Evolutionary conservation across 805 yeast genomes (phyloP).

Genomic region (Candida ortonii): DNA sequence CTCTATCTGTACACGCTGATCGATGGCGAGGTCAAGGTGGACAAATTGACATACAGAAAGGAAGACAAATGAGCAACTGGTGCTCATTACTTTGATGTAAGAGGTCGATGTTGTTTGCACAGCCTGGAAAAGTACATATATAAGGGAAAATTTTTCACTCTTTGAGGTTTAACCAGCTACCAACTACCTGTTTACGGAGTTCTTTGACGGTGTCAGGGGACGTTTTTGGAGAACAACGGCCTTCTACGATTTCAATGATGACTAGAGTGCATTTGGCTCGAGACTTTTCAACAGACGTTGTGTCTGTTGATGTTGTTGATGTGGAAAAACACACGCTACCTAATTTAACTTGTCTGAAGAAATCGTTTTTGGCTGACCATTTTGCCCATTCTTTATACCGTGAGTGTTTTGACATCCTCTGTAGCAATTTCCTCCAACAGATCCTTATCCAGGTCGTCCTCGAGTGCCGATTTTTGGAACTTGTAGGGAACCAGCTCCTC

Average conservation of each 20-base stretch:
- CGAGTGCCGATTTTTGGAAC: conserved; percentile 45
- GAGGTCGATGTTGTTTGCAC: no score
- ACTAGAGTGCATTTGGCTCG: conserved; percentile 99
- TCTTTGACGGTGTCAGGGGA: conserved; percentile 14
- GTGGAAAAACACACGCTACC: conserved; percentile 99
- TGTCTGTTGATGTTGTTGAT: conserved; percentile 57
- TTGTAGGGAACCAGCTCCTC: conserved; percentile 61
- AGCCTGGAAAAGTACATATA: no score
- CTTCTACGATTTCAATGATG: conserved; percentile 65
- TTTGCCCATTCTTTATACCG: conserved; percentile 5
- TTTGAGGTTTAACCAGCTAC: neutral
- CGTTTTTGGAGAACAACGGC: conserved; percentile 7
- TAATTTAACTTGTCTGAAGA: conserved; percentile 64
- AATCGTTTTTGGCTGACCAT: conserved; percentile 4
- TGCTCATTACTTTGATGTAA: no score
- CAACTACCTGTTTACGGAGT: no score
- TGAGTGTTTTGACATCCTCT: conserved; percentile 10
- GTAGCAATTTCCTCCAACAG: conserved; percentile 36
- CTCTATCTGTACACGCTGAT: conserved; percentile 80
- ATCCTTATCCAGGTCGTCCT: conserved; percentile 56
- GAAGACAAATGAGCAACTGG: conserved; percentile 27
- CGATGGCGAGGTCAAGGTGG: conserved; percentile 85
- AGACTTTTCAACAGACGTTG: conserved; percentile 51
- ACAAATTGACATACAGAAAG: conserved; percentile 71
- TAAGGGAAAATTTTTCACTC: conserved; percentile 3